A percentile compares a stretch with the other conserved stretches of the same genome.
Conservation (phyloP, 805 yeast species). For the Metschnikowia orientalis region DNA sequence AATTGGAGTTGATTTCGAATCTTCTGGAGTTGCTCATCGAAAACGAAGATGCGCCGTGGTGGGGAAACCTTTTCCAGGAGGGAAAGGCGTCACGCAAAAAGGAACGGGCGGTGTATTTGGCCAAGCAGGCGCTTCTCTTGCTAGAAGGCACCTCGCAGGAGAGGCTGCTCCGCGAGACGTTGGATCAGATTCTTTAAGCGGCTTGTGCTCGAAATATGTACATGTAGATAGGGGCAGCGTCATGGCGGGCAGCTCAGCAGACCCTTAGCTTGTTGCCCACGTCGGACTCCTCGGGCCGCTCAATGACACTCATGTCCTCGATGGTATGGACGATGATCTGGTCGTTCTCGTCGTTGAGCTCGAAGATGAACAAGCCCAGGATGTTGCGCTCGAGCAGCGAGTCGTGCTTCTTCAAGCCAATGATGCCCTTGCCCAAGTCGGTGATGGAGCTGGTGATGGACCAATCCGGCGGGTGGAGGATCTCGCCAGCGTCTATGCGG, state of each 20-base stretch:
- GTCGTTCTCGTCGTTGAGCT: constrained; percentile 53
- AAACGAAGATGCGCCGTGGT: constrained; percentile 5
- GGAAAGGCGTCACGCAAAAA: constrained; percentile 2
- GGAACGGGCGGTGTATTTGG: constrained; percentile 9
- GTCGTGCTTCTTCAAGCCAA: constrained; percentile 27
- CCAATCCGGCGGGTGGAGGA: constrained; percentile 12
- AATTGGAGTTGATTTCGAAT: constrained; percentile 7
- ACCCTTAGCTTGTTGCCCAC: constrained; percentile 14
- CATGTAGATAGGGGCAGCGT: constrained; percentile 1
- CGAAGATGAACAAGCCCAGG: constrained; percentile 62
- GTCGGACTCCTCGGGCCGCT: constrained; percentile 23
- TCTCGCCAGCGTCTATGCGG: constrained; percentile 25
- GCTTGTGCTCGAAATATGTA: constrained; percentile 4
- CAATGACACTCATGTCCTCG: constrained; percentile 60
- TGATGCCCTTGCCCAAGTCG: constrained; percentile 29
- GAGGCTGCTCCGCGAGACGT: constrained; percentile 5
- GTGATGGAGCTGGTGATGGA: constrained; percentile 24
- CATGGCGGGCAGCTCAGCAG: constrained; percentile 6
- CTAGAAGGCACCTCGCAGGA: constrained; percentile 6
- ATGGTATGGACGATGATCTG: constrained; percentile 58
- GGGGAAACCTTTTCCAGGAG: constrained; percentile 1
- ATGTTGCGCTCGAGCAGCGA: constrained; percentile 36
- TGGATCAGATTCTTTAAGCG: constrained; percentile 2
- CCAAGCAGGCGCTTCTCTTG: constrained; percentile 7
- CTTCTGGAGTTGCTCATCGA: constrained; percentile 6